Evolutionary conservation across 768 basidiomycete species (phyloP), one percentile per base, ranked within the genome.

Genomic region (Candolleomyces aberdarensis): DNA sequence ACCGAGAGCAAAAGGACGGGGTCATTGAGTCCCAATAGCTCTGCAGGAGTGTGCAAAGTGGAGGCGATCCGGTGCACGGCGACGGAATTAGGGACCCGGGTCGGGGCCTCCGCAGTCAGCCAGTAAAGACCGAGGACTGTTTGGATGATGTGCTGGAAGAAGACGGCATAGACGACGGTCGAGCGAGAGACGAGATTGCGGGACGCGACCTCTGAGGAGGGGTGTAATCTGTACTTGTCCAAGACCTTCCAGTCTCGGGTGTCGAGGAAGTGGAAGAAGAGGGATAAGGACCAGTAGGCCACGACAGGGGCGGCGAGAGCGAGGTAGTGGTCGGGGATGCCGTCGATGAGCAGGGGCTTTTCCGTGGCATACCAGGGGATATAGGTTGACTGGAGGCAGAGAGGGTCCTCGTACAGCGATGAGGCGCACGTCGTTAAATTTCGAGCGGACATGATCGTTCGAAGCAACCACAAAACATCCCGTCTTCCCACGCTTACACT

Each of bases 121-220:
- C 87, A 91, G 36, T 83, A 72, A 11, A 83, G 71, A 0, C 93
- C 97, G 11, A 97, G 74, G 1, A 76, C 61, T 0, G 94, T 96
- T 75, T 98, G 97, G 5, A 97, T 67, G 19, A 81, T 68, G 61
- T 99, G 97, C 71, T 99, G 97, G 49, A 94, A 64, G 9, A 96
- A 54, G 57, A 99, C 96, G 0, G 92, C 92, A 65, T 78, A 74
- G 40, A 96, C 67, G 62, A 99, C 96, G 62, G 94, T 71, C 2
- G 69, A 56, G 9, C 85, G 84, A 0, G 91, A 86, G 3, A 85
- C 95, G 9, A 84, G 80, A 71, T 98, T 98, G 59, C 85, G 80
- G 2, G 83, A 72, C 60, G 80, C 79, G 61, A 94, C 86, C 70
- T 98, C 96, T 14, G 77, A 78, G 0, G 91, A 90, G 55, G 94